Conservation (phyloP, 441 rosid species). For the Corymbia calophylla region DNA sequence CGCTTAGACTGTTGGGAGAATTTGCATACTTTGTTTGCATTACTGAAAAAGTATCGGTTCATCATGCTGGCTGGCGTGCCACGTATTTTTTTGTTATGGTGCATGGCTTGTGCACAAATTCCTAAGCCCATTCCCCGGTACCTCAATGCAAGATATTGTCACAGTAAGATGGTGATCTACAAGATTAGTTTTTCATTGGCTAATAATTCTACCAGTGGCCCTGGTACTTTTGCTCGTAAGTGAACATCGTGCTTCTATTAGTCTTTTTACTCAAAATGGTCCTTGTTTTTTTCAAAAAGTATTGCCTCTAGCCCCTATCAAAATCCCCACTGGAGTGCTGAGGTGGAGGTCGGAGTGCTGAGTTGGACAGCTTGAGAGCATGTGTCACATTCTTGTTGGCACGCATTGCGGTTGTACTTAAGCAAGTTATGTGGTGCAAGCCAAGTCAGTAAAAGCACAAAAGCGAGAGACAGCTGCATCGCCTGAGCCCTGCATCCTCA, state of each 20-base stretch:
- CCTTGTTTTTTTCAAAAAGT: not conserved
- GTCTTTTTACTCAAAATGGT: not conserved
- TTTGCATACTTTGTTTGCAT: not conserved
- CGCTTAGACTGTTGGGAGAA: not conserved
- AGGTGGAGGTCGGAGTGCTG: not conserved
- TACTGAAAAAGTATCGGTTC: not conserved
- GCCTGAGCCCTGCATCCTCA: not conserved
- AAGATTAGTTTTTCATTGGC: not conserved
- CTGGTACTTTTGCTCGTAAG: not conserved
- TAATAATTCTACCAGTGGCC: not conserved
- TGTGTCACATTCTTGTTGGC: not conserved
- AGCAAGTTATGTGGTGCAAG: not conserved
- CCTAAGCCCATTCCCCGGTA: not conserved
- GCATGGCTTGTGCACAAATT: not conserved
- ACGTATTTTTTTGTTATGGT: not conserved
- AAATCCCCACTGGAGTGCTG: not conserved
- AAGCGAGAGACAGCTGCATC: not conserved
- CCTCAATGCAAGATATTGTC: not conserved
- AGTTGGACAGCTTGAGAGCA: not conserved
- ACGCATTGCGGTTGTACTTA: not conserved
- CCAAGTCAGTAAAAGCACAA: not conserved
- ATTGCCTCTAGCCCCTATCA: not conserved
- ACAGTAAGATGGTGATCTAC: not conserved
- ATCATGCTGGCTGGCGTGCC: not conserved
- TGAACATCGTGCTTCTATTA: not conserved